phyloP scores from a whole-genome alignment of 805 yeast genomes.

The Cyberlindnera mississippiensis region DNA sequence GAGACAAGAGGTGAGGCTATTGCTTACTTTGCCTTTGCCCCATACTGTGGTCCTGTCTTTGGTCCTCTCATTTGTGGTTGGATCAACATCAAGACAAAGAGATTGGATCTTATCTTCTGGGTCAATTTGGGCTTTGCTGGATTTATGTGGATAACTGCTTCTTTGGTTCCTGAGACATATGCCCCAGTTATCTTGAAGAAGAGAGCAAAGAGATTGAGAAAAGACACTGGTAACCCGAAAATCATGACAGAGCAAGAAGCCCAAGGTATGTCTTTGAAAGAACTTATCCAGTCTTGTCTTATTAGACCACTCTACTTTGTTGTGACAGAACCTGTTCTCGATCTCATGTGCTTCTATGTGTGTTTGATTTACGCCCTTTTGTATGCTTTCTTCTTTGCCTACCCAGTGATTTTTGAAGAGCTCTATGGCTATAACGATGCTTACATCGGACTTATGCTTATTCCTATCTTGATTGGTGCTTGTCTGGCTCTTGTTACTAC shows the following conservation, averaged over 20 bases:
- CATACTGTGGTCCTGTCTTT: conserved; percentile 88
- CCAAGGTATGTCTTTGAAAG: conserved; percentile 62
- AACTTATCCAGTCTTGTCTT: conserved; percentile 68
- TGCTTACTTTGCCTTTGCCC: conserved; percentile 88
- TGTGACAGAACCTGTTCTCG: conserved; percentile 80
- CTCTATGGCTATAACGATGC: conserved; percentile 77
- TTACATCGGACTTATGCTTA: conserved; percentile 78
- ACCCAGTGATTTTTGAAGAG: conserved; percentile 81
- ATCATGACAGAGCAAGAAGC: conserved; percentile 95
- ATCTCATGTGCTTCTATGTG: conserved; percentile 78
- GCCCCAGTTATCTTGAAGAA: conserved; percentile 74
- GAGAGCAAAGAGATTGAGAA: conserved; percentile 63
- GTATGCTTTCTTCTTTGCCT: conserved; percentile 93
- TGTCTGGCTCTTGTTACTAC: conserved; percentile 68
- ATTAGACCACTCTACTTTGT: conserved; percentile 77
- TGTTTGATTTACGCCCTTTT: conserved; percentile 86
- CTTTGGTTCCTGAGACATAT: conserved; percentile 83
- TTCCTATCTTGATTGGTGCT: conserved; percentile 90
- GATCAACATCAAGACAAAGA: conserved; percentile 64
- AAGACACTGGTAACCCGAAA: conserved; percentile 75
- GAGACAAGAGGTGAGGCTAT: conserved; percentile 84
- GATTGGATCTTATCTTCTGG: conserved; percentile 77
- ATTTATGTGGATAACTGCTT: conserved; percentile 63
- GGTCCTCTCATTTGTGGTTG: conserved; percentile 90
- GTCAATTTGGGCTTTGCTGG: conserved; percentile 92